Base-by-base conservation (phyloP, 495 filamentous ascomycete species). In the Lophium mytilinum region DNA sequence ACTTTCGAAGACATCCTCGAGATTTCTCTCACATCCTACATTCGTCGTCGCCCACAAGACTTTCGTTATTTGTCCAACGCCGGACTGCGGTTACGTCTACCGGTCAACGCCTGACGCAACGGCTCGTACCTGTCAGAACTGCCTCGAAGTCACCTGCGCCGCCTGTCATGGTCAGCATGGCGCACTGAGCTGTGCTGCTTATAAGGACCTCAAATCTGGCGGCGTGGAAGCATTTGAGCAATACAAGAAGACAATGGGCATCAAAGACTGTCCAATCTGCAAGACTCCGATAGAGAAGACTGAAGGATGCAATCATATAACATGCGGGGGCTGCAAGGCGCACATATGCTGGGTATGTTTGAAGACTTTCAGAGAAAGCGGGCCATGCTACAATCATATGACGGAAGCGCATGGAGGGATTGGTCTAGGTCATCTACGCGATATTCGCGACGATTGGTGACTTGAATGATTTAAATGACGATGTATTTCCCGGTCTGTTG, bases 281-380 rank as follows among this genome's bases (percentile, higher is more conserved):
- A 19, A 37, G 24, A 56, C 47, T 12, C 19, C 46, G 7, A 57
- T 57, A 30, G 54, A 62, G 47, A 60, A 60, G 33, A 56, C 43
- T n/a, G 52, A 55, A 43, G 57, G 57, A 17, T 60, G 57, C 43
- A 55, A 60, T 40, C 52, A 60, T 40, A 60, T 60, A 42, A 56
- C 52, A 3, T 60, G 57, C 21, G 52, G 17, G 43, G 57, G 57
- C 0, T 60, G 57, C 45, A 39, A 42, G 12, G 39, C 46, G n/a
- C 57, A 60, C 41, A 60, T 60, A 4, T 60, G 57, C 18, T 60
- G 52, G 57, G 45, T 60, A 4, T 60, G 57, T 45, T 12, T 60
- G 41, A n/a, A 33, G 10, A 37, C 40, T 19, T 52, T 52, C 21
- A 37, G 39, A 18, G n/a, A 33, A 3, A 37, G 33, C 40, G 33